Base-by-base conservation (phyloP, 331 rosid species). In the Prunus yedoensis region DNA sequence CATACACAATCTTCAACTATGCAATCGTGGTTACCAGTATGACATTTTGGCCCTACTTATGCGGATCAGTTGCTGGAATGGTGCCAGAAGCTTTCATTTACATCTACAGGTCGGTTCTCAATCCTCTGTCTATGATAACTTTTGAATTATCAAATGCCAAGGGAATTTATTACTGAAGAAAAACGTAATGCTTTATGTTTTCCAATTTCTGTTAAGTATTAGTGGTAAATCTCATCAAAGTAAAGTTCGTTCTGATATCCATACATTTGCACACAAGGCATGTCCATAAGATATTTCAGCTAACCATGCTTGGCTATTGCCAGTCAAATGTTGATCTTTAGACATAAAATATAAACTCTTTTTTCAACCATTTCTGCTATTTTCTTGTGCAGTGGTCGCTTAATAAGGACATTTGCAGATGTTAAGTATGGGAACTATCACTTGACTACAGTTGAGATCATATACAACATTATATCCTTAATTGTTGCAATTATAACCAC, bases 51-150 rank as follows among this genome's bases (percentile, higher is more conserved):
- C 99, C 99, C 65, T 95, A 95, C 83, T 75, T 95, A 23, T 88
- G 93, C 58, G 99, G 99, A 77, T 95, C 99, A 60, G 62, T 95
- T 75, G 86, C 97, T 5, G 99, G 99, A 84, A 95, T 95, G 99
- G 86, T 95, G 38, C 99, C 99, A 56, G 99, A 95, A 85, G 93
- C 99, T 50, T 95, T 90, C 90, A 76, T 95, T 78, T 95, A 95
- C 85, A 95, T 95, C 60, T 95, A 95, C 78, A 90, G 99, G 99
- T 92, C 38, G 7, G 85, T 81, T 68, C 64, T 68, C 59, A 46
- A 20, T 57, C 68, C 70, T 47, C 32, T 35, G 43, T 35, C 43
- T 73, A 62, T 76, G 60, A 65, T 14, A 20, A 4, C 35, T 57
- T 17, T 53, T 25, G 63, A 20, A 45, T 3, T 43, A 10, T 46